These are phyloP conservation scores for Euphrasia confusa DNA, from an alignment of 257 asterid species.

Conservation along the genomic window DNA sequence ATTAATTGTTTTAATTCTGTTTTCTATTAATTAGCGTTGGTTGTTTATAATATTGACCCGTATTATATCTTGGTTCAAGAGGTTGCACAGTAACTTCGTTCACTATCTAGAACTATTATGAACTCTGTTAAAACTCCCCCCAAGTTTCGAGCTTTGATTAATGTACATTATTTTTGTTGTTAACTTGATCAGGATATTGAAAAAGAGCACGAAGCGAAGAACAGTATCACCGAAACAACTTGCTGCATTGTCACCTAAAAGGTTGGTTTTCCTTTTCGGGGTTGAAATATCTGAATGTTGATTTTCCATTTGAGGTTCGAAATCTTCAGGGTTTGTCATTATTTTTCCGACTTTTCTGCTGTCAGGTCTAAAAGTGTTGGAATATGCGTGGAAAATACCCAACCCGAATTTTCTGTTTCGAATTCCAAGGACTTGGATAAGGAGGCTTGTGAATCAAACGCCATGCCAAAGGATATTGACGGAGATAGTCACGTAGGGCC, in stretches of 20 bases:
- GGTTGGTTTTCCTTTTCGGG: conserved; percentile 27
- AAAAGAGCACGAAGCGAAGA: conserved; percentile 31
- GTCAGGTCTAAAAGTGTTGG: conserved; percentile 27
- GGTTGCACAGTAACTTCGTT: too few relatives aligned
- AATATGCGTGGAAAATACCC: conserved; percentile 23
- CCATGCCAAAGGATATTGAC: conserved; percentile 9
- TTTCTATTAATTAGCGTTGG: background rate
- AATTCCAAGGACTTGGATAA: background rate
- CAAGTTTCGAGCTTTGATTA: background rate
- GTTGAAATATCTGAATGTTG: conserved; percentile 22
- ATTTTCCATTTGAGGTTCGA: conserved; percentile 16
- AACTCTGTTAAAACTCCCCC: background rate
- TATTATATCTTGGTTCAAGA: too few relatives aligned
- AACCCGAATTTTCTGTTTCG: conserved; percentile 2
- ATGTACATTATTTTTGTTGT: conserved; percentile 12
- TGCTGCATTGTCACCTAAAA: conserved; percentile 30
- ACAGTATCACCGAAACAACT: conserved; percentile 12
- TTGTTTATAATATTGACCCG: background rate
- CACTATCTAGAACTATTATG: too few relatives aligned
- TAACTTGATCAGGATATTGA: conserved; percentile 33
- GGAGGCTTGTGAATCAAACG: conserved; percentile 14
- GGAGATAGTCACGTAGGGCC: conserved; percentile 20
- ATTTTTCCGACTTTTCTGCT: conserved; percentile 10
- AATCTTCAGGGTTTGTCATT: background rate
- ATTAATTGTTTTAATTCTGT: background rate